Evolutionary conservation across 2,329 filamentous ascomycete species (phyloP).

Genomic region (Fusarium albosuccineum): DNA sequence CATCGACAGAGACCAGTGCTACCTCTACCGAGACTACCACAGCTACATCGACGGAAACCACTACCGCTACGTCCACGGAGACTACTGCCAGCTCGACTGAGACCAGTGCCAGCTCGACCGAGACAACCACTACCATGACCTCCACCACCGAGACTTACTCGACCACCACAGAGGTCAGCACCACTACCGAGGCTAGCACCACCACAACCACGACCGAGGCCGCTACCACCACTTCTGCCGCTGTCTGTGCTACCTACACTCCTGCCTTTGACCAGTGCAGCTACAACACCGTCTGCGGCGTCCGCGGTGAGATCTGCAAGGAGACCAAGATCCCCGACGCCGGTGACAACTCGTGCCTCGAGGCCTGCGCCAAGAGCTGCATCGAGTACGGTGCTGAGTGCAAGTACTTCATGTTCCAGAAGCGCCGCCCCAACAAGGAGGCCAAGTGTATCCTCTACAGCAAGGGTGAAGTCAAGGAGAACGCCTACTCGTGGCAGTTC

Average conservation of each 20-base stretch:
- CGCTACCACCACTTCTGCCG: slow-evolving; percentile 4
- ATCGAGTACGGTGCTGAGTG: slow-evolving; percentile 22
- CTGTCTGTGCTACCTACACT: slow-evolving; percentile 29
- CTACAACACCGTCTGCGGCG: slow-evolving; percentile 24
- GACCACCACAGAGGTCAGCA: background rate
- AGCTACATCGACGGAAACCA: background rate
- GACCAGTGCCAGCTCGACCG: background rate
- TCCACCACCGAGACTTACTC: background rate
- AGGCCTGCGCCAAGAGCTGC: slow-evolving; percentile 39
- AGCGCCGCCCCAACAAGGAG: background rate
- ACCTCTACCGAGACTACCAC: background rate
- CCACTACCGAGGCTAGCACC: background rate
- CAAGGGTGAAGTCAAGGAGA: slow-evolving; percentile 13
- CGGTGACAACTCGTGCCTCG: slow-evolving; percentile 27
- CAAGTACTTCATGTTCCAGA: slow-evolving; percentile 30
- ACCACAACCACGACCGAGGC: background rate
- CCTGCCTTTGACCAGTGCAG: slow-evolving; percentile 22
- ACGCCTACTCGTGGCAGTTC: background rate
- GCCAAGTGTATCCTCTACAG: slow-evolving; percentile 36
- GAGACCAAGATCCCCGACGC: slow-evolving; percentile 8
- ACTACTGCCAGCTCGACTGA: background rate
- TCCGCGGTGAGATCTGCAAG: slow-evolving; percentile 20
- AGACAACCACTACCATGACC: background rate
- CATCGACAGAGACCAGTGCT: background rate
- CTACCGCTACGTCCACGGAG: background rate